Evolutionary conservation across 257 asterid species (phyloP), one percentile per base, ranked within the genome.

Genomic region (Capsicum pubescens): DNA sequence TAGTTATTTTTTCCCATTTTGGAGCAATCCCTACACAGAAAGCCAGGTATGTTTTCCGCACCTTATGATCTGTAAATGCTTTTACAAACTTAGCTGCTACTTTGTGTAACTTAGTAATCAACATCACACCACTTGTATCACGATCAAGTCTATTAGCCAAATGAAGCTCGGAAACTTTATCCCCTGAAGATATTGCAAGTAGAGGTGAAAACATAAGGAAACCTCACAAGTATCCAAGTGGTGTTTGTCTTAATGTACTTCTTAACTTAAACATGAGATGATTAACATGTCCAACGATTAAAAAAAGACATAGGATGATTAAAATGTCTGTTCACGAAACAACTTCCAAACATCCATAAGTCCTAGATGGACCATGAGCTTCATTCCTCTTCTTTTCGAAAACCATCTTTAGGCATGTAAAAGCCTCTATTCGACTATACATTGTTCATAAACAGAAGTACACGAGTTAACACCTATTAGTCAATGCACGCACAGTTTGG

Each of bases 61-160:
- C 95, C 82, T 55, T 87, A 91, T 92, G 99, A 19, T 94, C 88
- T 0, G 98, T 91, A 84, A 94, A 94, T 42, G 99, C 98, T 87
- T 92, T 93, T 57, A 94, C 98, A 6, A 96, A 95, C 95, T 91
- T 94, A 44, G 98, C 97, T 5, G 98, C 99, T 36, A 93, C 94
- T 90, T 92, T 92, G 86, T 93, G 98, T 2, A 95, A 92, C 91
- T 93, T 94, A 71, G 98, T 96, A 82, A 94, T 82, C 78, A 96
- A n/a, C 36, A 92, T 93, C 52, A 96, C 93, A 42, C 99, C 99
- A 86, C 98, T 94, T 5, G 99, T 96, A 82, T 96, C 98, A 4
- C 99, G 98, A 87, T 96, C 99, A 21, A 96, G 98, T 89, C 99
- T 88, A 57, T 96, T 96, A 3, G 97, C 94, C 80, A 96, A 87